Conservation (phyloP, 2,329 filamentous ascomycete species). For the Stromatinia cepivora region DNA sequence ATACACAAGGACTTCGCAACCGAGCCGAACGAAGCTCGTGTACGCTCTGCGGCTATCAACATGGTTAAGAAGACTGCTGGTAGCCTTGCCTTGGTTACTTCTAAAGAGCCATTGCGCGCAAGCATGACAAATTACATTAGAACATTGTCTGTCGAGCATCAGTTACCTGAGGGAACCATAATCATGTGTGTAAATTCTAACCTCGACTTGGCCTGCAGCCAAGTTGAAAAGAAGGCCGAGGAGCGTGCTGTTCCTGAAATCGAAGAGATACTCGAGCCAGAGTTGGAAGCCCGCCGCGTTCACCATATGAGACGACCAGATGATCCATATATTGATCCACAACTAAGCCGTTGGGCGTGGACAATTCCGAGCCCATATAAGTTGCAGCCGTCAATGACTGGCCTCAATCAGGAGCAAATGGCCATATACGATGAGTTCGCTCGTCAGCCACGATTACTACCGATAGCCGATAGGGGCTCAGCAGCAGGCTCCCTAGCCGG, state of each 20-base stretch:
- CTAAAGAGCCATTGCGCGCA: slow-evolving; percentile 92
- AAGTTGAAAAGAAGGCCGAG: slow-evolving; percentile 94
- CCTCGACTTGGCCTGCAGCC: slow-evolving; percentile 85
- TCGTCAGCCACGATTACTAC: slow-evolving; percentile 69
- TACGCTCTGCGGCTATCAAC: slow-evolving; percentile 82
- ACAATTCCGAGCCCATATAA: slow-evolving; percentile 94
- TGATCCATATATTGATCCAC: slow-evolving; percentile 80
- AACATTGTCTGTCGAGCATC: slow-evolving; percentile 62
- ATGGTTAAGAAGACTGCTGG: slow-evolving; percentile 96
- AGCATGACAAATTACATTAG: slow-evolving; percentile 98
- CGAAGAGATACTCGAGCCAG: slow-evolving; percentile 83
- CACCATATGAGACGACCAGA: slow-evolving; percentile 75
- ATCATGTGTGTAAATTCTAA: slow-evolving; percentile 99
- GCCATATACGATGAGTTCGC: slow-evolving; percentile 97
- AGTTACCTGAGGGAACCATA: slow-evolving; percentile 89
- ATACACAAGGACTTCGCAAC: slow-evolving; percentile 96
- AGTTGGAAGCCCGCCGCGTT: slow-evolving; percentile 73
- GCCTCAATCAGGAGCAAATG: slow-evolving; percentile 88
- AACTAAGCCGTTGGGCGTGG: slow-evolving; percentile 85
- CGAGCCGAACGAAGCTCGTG: slow-evolving; percentile 83
- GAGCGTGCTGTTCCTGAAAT: slow-evolving; percentile 92
- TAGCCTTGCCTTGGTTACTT: slow-evolving; percentile 93
- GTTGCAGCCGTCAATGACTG: slow-evolving; percentile 67
- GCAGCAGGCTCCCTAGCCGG: slow-evolving; percentile 49
- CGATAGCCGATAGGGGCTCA: slow-evolving; percentile 16